Base-by-base conservation (phyloP, 495 filamentous ascomycete genomes). In the Extremus antarcticus region DNA sequence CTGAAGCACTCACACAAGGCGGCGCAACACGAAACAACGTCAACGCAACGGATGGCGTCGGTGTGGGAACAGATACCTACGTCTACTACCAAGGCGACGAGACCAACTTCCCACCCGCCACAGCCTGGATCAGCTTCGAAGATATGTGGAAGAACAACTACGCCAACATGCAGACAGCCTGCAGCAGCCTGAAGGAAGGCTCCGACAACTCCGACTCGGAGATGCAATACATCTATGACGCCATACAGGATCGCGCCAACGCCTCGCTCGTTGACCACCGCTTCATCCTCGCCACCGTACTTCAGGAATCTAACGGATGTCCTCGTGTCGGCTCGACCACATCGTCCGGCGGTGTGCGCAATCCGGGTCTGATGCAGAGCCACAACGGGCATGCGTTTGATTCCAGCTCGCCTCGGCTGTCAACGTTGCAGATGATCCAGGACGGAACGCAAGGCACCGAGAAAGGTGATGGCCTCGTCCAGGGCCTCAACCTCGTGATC, bases 161-260 rank as follows among this genome's bases (percentile, higher is more conserved):
- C 40, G 61, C 52, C 2, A 62, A 65, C 40, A 69, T 82, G 59
- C 38, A 47, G 3, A 23, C 50, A 19, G 73, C 73, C 24, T 64
- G 62, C 55, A 23, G 8, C 13, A 4, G 2, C 20, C 25, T 55
- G 2, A 22, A 40, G 10, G 24, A 25, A 7, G 51, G 51, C 19
- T 43, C 59, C 11, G 58, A 75, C 61, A 71, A 74, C 63, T 67
- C 69, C 50, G 86, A 92, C 61, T 79, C 88, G 22, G 89, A 95
- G 65, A 88, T 91, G 21, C 86, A 92, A 60, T 83, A 61, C 11
- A 57, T 63, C 29, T 50, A 51, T 35, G 39, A 50, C 19, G 61
- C 61, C 16, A 63, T 63, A 23, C 52, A 57, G 43, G 21, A 47
- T 50, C 50, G 56, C 32, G 48, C 61, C 8, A 35, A 21, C 2